Conservation (phyloP, 345 rosid genomes). For the Salix exigua region DNA sequence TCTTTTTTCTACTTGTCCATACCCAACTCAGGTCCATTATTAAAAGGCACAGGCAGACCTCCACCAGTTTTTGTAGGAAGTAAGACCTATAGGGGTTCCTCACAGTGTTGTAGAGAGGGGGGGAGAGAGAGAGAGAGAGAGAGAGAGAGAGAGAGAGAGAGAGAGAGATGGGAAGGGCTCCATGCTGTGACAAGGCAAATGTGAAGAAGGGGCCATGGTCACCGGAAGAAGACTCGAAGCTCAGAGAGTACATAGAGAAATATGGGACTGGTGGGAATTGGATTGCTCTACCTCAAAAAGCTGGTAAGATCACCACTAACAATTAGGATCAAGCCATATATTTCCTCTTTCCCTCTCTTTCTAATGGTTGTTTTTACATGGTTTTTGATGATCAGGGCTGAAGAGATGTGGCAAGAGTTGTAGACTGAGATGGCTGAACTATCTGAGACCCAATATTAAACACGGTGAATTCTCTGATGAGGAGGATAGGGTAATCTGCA, state of each 20-base stretch:
- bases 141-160: conserved; percentile 13
- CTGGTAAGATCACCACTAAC: conserved; percentile 43
- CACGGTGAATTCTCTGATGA: conserved; percentile 91
- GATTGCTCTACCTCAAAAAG: conserved; percentile 92
- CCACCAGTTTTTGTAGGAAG: conserved; percentile 15
- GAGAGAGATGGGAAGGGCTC: conserved; percentile 81
- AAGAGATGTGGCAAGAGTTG: conserved; percentile 98
- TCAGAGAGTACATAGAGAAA: conserved; percentile 73
- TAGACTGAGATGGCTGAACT: conserved; percentile 92
- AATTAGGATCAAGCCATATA: neutral
- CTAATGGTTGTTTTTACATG: neutral
- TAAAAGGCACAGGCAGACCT: conserved; percentile 15
- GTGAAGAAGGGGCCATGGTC: conserved; percentile 99
- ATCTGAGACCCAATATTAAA: conserved; percentile 87
- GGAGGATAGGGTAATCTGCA: conserved; percentile 74
- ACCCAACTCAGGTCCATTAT: conserved; percentile 14
- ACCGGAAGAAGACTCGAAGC: conserved; percentile 89
- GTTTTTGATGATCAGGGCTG: conserved; percentile 43
- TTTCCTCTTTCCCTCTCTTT: neutral
- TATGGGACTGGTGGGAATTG: conserved; percentile 89
- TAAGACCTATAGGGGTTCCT: conserved; percentile 13
- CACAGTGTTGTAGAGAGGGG: neutral
- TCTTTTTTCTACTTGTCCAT: neutral
- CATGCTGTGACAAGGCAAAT: conserved; percentile 93
- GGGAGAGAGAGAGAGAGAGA: conserved; percentile 14